Conservation (phyloP, 768 basidiomycete genomes). For the Russula sp. region DNA sequence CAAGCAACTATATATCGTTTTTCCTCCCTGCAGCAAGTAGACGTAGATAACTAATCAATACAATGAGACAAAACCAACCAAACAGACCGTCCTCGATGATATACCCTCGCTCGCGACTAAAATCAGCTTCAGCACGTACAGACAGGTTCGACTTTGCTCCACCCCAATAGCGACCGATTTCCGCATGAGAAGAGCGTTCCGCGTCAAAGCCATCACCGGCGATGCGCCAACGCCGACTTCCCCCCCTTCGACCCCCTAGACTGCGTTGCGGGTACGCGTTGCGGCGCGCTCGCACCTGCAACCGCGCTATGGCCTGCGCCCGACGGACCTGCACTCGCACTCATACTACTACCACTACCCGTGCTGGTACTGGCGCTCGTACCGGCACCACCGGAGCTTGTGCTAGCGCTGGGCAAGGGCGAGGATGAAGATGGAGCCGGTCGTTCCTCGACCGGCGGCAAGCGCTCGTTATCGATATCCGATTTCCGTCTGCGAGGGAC, state of each 20-base stretch:
- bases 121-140: too few species aligned
- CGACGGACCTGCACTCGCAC: background rate
- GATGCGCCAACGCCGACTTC: background rate
- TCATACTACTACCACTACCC: too few species aligned
- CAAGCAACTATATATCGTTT: too few species aligned
- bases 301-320: background rate
- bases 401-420: background rate
- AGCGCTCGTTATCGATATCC: slow-evolving; percentile 97
- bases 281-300: background rate
- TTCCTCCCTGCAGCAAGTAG: too few species aligned
- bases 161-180: too few species aligned
- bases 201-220: background rate
- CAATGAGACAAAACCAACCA: too few species aligned
- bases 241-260: slow-evolving; percentile 5
- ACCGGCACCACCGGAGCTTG: background rate
- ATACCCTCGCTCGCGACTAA: too few species aligned
- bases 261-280: background rate
- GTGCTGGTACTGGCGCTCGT: background rate
- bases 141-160: too few species aligned
- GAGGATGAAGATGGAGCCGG: background rate
- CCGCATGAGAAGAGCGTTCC: background rate
- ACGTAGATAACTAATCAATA: too few species aligned
- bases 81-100: too few species aligned
- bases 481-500: slow-evolving; percentile 74
- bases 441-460: slow-evolving; percentile 51